A percentile compares a stretch with the other conserved stretches of the same genome.
Conservation (phyloP, 441 rosid genomes). For the Eutrema salsugineum region DNA sequence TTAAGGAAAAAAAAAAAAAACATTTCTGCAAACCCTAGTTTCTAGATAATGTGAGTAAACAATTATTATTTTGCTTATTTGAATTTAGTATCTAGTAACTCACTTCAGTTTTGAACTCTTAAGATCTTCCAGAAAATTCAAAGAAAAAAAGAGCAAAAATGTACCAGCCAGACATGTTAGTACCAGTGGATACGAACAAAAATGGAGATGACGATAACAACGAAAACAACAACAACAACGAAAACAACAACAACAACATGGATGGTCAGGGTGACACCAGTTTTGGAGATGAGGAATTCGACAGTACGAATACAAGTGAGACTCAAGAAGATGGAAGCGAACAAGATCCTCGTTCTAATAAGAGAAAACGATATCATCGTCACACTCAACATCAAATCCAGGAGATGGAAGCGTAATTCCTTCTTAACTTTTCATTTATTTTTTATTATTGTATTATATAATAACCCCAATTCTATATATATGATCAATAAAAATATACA, state of each 20-base stretch:
- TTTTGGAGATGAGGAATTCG: neutral
- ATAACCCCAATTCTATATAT: neutral
- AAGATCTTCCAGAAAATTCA: neutral
- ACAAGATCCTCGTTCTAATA: neutral
- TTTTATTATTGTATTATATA: neutral
- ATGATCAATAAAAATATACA: neutral
- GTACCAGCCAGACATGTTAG: constrained; percentile 10
- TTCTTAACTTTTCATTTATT: neutral
- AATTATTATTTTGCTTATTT: neutral
- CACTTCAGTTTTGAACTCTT: neutral
- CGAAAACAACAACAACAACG: neutral
- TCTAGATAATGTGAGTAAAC: neutral
- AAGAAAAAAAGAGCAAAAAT: neutral
- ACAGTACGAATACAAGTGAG: neutral
- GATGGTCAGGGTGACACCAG: neutral
- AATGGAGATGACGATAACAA: neutral
- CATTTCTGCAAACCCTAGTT: neutral
- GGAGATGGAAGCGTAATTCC: constrained; percentile 27
- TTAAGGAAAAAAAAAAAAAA: neutral
- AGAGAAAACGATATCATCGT: constrained; percentile 29
- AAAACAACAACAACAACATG: neutral
- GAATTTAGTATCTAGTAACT: neutral
- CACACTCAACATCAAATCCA: constrained; percentile 30
- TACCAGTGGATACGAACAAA: neutral
- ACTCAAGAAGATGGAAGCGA: neutral